These are phyloP conservation scores for Daedaleopsis nitida DNA, from an alignment of 768 basidiomycete species.

Conservation along the genomic window DNA sequence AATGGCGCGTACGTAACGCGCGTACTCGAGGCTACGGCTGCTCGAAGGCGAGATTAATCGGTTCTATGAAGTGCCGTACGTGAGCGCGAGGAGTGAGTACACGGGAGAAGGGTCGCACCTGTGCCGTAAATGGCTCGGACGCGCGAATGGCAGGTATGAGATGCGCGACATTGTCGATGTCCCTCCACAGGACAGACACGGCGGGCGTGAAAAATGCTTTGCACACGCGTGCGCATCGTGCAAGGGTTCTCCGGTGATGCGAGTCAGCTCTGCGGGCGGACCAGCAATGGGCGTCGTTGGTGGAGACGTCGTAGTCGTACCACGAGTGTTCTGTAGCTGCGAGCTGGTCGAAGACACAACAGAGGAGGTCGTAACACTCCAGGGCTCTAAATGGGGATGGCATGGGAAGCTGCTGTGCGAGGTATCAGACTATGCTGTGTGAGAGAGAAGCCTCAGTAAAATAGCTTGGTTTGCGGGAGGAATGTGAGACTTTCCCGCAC, in stretches of 20 bases:
- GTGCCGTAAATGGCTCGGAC: background rate
- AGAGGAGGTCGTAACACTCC: constrained; percentile 12
- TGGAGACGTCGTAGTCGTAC: constrained; percentile 16
- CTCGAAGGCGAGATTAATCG: background rate
- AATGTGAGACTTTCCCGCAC: background rate
- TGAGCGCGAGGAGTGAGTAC: background rate
- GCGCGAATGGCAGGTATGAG: background rate
- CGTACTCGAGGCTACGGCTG: constrained; percentile 3
- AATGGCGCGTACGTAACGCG: constrained; percentile 8
- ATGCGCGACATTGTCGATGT: constrained; percentile 6
- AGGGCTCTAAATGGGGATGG: background rate
- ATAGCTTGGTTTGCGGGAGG: background rate
- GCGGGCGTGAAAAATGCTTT: constrained; percentile 13
- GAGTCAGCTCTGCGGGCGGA: background rate
- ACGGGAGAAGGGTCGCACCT: background rate
- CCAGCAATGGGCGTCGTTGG: constrained; percentile 2
- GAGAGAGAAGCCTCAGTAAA: background rate
- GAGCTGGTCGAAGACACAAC: constrained; percentile 9
- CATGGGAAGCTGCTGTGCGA: background rate
- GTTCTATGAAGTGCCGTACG: background rate
- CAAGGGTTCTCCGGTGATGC: background rate
- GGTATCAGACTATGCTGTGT: background rate
- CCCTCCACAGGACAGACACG: constrained; percentile 10
- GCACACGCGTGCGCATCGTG: constrained; percentile 12
- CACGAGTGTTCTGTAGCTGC: constrained; percentile 1